Base-by-base conservation (phyloP, 2,329 filamentous ascomycete genomes). In the Akanthomyces lecanii region DNA sequence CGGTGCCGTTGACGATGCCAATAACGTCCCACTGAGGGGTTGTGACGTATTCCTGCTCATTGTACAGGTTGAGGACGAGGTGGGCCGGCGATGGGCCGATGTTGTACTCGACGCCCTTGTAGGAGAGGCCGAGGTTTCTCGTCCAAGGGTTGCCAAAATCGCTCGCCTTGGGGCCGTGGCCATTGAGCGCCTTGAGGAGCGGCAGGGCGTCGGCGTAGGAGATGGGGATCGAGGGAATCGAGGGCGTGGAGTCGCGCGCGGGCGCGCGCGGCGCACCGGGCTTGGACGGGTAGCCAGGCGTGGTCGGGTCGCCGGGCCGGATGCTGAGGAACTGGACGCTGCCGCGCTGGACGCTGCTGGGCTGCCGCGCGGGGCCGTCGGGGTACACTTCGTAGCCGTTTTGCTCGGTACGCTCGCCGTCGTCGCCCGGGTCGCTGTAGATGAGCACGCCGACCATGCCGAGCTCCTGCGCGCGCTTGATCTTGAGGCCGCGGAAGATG, bases 11-110 rank as follows among this genome's bases (percentile, higher is more conserved):
- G 73, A 99, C 91, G 52, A 95, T 81, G 51, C 94, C 94, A 67
- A 98, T 94, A 2, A 95, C 91, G 71, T 99, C 89, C 92, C 92
- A 97, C 59, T 94, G 79, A 4, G 90, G 89, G 0, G 89, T 95
- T 1, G 85, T 94, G 16, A 86, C 85, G 71, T 96, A 95, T 52
- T 92, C 85, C 76, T 96, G 91, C 70, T 92, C 80, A 70, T 94
- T 97, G 70, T 84, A 82, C 47, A 91, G 82, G 71, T 92, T 91
- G 61, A 95, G 78, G 0, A 86, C 85, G 1, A 94, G 71, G 60
- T 85, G 76, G 18, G 90, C 85, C 0, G 93, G 91, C 0, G 91
- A 89, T 0, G 92, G 92, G 1, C 92, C 92, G 63, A 96, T 85
- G 72, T 92, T 90, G 78, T 97, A 97, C 14, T 92, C 74, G 18